A percentile compares a stretch with the other conserved stretches of the same genome.
Conservation (phyloP, 768 basidiomycete genomes). For the Porphyrellus cyaneotinctus region DNA sequence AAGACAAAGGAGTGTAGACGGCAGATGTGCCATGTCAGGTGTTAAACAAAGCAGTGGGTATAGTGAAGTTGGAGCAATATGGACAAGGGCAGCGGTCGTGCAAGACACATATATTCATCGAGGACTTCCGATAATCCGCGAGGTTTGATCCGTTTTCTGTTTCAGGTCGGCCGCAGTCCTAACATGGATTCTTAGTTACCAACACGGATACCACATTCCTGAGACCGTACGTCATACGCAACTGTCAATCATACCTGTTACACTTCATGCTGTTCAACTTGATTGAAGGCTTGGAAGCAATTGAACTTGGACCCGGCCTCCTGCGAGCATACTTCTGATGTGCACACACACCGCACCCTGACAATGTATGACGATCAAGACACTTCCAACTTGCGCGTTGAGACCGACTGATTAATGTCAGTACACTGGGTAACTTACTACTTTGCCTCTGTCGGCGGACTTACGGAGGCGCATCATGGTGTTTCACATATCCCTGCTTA, state of each 20-base stretch:
- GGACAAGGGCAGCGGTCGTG: background rate
- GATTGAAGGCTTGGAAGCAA: background rate
- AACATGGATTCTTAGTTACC: background rate
- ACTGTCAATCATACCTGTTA: background rate
- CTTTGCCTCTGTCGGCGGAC: too few relatives aligned
- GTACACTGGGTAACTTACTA: too few relatives aligned
- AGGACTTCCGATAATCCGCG: background rate
- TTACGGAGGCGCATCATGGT: too few relatives aligned
- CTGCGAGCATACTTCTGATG: background rate
- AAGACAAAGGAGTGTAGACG: constrained; percentile 5
- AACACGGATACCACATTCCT: background rate
- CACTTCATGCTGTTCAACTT: background rate
- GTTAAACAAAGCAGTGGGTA: background rate
- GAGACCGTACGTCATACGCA: background rate
- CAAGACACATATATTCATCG: background rate
- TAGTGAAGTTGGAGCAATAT: background rate
- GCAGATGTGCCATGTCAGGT: constrained; percentile 7
- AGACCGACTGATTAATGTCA: too few relatives aligned
- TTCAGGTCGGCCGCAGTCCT: background rate
- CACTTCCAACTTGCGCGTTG: too few relatives aligned
- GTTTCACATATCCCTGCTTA: too few relatives aligned
- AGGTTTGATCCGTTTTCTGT: background rate
- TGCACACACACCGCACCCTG: background rate
- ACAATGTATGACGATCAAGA: too few relatives aligned
- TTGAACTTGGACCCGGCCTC: background rate